Base-by-base conservation (phyloP, 1,139 yeast genomes). In the Yamadazyma spencermartinsiae region DNA sequence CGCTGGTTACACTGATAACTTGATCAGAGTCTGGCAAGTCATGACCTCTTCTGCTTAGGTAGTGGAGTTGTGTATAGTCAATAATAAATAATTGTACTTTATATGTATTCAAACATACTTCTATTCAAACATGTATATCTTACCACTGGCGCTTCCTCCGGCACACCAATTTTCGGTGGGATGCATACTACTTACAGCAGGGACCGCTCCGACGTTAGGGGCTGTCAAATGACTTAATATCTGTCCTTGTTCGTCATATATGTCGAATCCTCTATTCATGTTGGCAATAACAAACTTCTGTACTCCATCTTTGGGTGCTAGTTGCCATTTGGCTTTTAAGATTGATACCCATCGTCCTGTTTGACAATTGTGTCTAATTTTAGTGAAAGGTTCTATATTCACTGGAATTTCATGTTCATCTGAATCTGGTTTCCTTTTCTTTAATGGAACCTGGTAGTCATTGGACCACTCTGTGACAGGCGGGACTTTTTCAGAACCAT, bases 21-120 rank as follows among this genome's bases (percentile, higher is more conserved):
- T 86, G 68, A 90, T 92, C 82, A 92, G 98, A 81, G 98, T 90
- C 76, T 92, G 98, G 98, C 98, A 92, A 84, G 96, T 92, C 64
- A 90, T 90, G 97, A 89, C 96, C 78, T 81, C 95, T 65, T 72
- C 76, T 52, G 74, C 78, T 68, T 71, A 72, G 64, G 47, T 54
- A 26, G 33, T 28, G 23, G 12, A 26, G 29, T 24, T n/a, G 27
- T 10, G 27, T 9, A 37, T 30, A 14, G 10, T 13, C 9, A n/a
- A 13, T 30, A 15, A 17, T 12, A 26, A 14, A 26, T 12, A 4
- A 5, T 12, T 26, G 31, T 28, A 16, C 3, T 14, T 7, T 28
- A 11, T 16, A 6, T 15, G 5, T 18, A 12, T 15, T 4, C 10
- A 16, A 15, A 31, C 19, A 17, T 31, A 24, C n/a, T 17, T 6